Evolutionary conservation across 2,329 filamentous ascomycete genomes (phyloP), one percentile per base, ranked within the genome.

Genomic region (Colletotrichum liriopes): DNA sequence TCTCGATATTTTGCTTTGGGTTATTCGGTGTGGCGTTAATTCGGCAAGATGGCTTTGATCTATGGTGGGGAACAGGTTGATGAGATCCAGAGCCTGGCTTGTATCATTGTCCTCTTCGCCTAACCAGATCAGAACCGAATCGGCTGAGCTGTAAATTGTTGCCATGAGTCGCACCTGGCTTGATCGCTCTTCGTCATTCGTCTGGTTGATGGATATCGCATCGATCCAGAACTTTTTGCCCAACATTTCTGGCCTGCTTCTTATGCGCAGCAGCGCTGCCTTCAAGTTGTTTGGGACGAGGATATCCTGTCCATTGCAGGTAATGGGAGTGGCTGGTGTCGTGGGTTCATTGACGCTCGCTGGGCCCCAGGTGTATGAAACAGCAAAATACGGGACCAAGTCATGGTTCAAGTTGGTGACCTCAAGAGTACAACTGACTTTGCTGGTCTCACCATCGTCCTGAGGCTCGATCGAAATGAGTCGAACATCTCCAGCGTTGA

Each of bases 151-250:
- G 49, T 74, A 75, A 23, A 75, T 73, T 23, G 54, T 61, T 8
- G 67, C 51, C 74, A 75, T 75, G 58, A 75, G 58, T 29, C 56
- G 49, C 5, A 75, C 74, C 39, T 75, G 71, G 18, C 56, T 63
- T 45, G 72, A 75, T n/a, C 74, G 55, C 55, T 73, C 73, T 14
- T 45, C 43, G n/a, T 72, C 23, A 41, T 75, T 59, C 2, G 59
- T 45, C 54, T 75, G 74, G 35, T 75, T 71, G 16, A 75, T 74
- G 16, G 60, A 75, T 43, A 75, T 68, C 32, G 71, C 73, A 49
- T 75, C 73, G 18, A 75, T 60, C 73, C 73, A 73, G 26, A 65
- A 52, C 35, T 45, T 64, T 26, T 35, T 41, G 35, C 23, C 26
- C 18, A 18, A 6, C 9, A 43, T 20, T n/a, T 39, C 54, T 26